phyloP scores from a whole-genome alignment of 805 yeast genomes.

The Teunomyces gatunensis region DNA sequence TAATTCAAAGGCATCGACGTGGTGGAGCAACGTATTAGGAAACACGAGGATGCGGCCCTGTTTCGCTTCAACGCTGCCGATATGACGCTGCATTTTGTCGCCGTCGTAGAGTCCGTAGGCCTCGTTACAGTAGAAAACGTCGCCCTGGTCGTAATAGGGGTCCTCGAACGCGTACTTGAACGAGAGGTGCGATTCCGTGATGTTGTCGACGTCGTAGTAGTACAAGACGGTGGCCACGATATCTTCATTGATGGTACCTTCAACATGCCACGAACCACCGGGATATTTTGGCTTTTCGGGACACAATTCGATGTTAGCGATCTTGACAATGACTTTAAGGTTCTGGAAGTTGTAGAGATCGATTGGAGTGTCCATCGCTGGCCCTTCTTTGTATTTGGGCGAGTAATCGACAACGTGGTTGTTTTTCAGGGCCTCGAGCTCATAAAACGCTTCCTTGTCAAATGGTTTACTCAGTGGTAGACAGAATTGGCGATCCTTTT shows the following conservation, averaged over 20 bases:
- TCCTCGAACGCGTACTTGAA: constrained; percentile 29
- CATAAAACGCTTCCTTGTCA: too few relatives aligned
- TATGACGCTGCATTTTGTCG: constrained; percentile 16
- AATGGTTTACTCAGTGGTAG: too few relatives aligned
- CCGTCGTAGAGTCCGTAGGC: constrained; percentile 31
- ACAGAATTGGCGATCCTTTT: background rate
- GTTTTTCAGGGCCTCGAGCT: too few relatives aligned
- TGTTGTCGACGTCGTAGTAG: constrained; percentile 39
- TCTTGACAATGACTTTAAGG: constrained; percentile 36
- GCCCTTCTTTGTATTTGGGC: constrained; percentile 4
- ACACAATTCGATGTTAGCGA: constrained; percentile 40
- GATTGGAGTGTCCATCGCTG: constrained; percentile 6
- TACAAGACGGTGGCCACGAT: constrained; percentile 40
- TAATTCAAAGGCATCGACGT: constrained; percentile 37
- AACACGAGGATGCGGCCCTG: constrained; percentile 32
- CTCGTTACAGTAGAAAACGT: constrained; percentile 18
- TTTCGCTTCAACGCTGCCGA: constrained; percentile 25
- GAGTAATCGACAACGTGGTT: background rate
- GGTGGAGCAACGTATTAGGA: constrained; percentile 39
- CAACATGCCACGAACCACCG: constrained; percentile 45
- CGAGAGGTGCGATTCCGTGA: constrained; percentile 28
- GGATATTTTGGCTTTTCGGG: constrained; percentile 37
- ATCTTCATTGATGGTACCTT: constrained; percentile 40
- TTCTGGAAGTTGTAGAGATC: constrained; percentile 15
- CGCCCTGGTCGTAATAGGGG: constrained; percentile 36